Conservation (phyloP, 2,329 filamentous ascomycete species). For the Elsinoe ampelina region DNA sequence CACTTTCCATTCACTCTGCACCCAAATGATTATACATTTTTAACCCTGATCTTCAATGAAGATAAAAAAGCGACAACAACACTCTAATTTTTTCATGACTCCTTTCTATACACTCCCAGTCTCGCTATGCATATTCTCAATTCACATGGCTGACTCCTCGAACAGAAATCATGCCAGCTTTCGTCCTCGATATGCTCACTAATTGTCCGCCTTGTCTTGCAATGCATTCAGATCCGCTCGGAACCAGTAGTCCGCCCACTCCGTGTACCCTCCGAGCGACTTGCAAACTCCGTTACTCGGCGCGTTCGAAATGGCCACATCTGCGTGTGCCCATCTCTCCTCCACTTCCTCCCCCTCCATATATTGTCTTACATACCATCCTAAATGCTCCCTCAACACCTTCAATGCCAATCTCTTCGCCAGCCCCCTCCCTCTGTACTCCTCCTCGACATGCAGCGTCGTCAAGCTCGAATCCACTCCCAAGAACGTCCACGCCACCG, state of each 20-base stretch:
- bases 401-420: conserved; percentile 53
- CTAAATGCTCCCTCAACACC: conserved; percentile 45
- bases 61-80: conserved; percentile 56
- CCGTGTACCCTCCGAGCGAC: conserved; percentile 48
- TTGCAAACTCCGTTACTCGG: conserved; percentile 54
- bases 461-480: conserved; percentile 54
- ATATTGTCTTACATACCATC: conserved; percentile 28
- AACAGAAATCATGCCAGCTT: too few relatives aligned
- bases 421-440: conserved; percentile 52
- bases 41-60: conserved; percentile 53
- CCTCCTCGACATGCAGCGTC: conserved; percentile 51
- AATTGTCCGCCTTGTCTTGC: background rate
- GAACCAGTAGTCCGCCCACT: conserved; percentile 53
- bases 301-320: conserved; percentile 53
- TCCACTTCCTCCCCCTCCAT: conserved; percentile 23
- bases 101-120: background rate
- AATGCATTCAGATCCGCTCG: conserved; percentile 32
- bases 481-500: conserved; percentile 57
- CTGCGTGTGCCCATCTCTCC: conserved; percentile 50
- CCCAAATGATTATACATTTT: conserved; percentile 54
- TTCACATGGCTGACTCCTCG: background rate
- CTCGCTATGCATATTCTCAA: background rate
- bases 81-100: conserved; percentile 67
- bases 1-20: conserved; percentile 14
- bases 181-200: background rate